Evolutionary conservation across 2,329 filamentous ascomycete genomes (phyloP).

Genomic region (Fusarium napiforme): DNA sequence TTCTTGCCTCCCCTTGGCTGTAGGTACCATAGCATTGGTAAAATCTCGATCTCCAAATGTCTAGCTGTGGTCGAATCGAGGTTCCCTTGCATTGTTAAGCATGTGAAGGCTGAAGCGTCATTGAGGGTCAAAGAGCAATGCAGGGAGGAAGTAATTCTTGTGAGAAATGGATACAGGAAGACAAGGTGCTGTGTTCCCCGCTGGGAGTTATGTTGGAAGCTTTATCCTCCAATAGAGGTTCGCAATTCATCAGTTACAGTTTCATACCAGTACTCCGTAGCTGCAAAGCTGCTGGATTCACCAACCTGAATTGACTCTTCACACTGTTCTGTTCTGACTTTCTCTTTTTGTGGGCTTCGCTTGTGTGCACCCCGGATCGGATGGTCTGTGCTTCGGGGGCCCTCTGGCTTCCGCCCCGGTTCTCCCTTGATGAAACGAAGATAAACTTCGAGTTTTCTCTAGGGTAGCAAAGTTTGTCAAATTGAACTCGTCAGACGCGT

Average conservation of each 20-base stretch:
- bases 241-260: conserved; percentile 4
- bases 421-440: conserved; percentile 11
- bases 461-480: background rate
- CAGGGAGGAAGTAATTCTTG: background rate
- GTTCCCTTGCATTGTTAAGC: conserved; percentile 1
- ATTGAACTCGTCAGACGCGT: background rate
- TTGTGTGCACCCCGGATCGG: conserved; percentile 31
- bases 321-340: conserved; percentile 7
- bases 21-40: background rate
- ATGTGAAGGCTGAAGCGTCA: background rate
- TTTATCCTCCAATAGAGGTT: conserved; percentile 6
- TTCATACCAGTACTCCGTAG: background rate
- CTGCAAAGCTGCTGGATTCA: background rate
- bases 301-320: background rate
- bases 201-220: background rate
- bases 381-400: conserved; percentile 36
- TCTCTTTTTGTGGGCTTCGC: conserved; percentile 41
- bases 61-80: background rate
- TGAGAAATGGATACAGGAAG: background rate
- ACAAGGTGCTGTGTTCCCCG: background rate
- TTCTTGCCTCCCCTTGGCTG: background rate
- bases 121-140: background rate
- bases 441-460: background rate
- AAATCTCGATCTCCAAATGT: background rate
- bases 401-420: conserved; percentile 1